A percentile compares a stretch with the other conserved stretches of the same genome.
Evolutionary conservation across 2,329 filamentous ascomycete genomes (phyloP).

Genomic region (Proliferodiscus dingleyae): DNA sequence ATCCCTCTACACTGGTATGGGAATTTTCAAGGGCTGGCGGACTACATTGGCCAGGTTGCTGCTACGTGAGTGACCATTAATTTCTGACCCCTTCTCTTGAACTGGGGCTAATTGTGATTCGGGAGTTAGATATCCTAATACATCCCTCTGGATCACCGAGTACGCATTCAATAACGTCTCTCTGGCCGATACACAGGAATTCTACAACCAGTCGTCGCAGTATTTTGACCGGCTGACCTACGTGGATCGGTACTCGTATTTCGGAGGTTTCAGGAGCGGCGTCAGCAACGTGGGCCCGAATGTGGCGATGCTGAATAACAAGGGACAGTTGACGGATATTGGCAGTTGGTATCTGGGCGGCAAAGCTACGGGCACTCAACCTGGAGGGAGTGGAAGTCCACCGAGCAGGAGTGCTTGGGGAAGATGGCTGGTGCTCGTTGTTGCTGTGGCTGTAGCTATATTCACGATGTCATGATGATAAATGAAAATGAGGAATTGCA

Average conservation of each 20-base stretch:
- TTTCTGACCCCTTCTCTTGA: slow-evolving; percentile 39
- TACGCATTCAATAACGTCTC: slow-evolving; percentile 57
- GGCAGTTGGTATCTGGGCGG: slow-evolving; percentile 72
- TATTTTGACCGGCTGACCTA: slow-evolving; percentile 59
- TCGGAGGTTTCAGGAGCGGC: slow-evolving; percentile 66
- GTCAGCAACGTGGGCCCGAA: slow-evolving; percentile 72
- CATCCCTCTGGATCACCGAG: slow-evolving; percentile 73
- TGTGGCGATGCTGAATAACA: slow-evolving; percentile 62
- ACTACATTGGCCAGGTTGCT: slow-evolving; percentile 31
- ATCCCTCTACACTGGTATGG: slow-evolving; percentile 66
- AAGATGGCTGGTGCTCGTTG: too few species aligned
- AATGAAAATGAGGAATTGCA: too few species aligned
- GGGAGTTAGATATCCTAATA: slow-evolving; percentile 55
- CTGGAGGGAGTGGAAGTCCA: slow-evolving; percentile 3
- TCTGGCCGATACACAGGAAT: slow-evolving; percentile 53
- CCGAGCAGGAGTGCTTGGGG: too few species aligned
- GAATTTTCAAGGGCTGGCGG: slow-evolving; percentile 39
- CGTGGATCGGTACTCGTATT: slow-evolving; percentile 67
- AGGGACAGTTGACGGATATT: slow-evolving; percentile 68
- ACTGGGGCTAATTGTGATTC: slow-evolving; percentile 23
- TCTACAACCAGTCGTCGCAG: slow-evolving; percentile 61
- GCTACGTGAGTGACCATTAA: slow-evolving; percentile 21
- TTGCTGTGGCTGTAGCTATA: too few species aligned
- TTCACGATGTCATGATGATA: too few species aligned
- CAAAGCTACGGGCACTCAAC: slow-evolving; percentile 32